Evolutionary conservation across 345 rosid genomes (phyloP).

Genomic region (Salix dunnii): DNA sequence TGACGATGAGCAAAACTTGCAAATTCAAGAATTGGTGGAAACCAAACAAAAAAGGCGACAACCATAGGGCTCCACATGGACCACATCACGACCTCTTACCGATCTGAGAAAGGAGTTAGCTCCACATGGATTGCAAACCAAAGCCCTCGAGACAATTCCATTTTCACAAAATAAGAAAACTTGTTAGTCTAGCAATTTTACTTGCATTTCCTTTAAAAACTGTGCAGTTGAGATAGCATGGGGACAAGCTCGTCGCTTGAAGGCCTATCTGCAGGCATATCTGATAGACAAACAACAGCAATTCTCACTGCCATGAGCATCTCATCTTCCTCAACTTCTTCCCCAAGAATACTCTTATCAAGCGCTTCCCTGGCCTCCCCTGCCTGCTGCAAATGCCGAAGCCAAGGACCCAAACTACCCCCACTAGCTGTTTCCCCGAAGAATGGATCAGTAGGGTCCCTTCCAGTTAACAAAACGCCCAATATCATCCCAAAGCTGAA

Average conservation of each 20-base stretch:
- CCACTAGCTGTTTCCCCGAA: conserved; percentile 53
- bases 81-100: neutral
- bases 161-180: conserved; percentile 18
- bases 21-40: neutral
- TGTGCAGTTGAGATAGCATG: conserved; percentile 90
- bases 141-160: neutral
- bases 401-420: conserved; percentile 78
- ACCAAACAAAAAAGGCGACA: neutral
- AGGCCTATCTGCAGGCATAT: conserved; percentile 82
- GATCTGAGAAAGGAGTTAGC: neutral
- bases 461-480: conserved; percentile 79
- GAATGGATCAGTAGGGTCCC: conserved; percentile 64
- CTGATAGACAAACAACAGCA: conserved; percentile 83
- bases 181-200: neutral
- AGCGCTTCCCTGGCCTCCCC: conserved; percentile 83
- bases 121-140: conserved; percentile 4
- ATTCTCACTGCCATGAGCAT: conserved; percentile 94
- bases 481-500: conserved; percentile 94
- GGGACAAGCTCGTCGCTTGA: conserved; percentile 90
- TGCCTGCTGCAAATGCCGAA: conserved; percentile 74
- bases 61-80: neutral
- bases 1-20: neutral
- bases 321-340: conserved; percentile 93
- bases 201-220: conserved; percentile 56
- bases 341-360: conserved; percentile 79